These are phyloP conservation scores for Botrytis porri DNA, from an alignment of 2,329 filamentous ascomycete species.

Conservation along the genomic window DNA sequence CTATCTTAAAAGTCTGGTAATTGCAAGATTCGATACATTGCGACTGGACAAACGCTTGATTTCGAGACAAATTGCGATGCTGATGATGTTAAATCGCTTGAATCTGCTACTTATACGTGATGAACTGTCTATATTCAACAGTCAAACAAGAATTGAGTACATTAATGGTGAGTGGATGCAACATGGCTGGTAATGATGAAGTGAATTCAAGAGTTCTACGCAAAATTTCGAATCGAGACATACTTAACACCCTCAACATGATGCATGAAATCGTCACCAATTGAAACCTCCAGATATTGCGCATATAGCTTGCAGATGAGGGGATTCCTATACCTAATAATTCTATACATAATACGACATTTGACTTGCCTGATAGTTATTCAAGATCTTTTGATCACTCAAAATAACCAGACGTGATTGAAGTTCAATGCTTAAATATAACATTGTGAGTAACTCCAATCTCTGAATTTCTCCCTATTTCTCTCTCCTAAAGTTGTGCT, in stretches of 20 bases:
- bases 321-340: not conserved
- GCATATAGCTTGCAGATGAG: not conserved
- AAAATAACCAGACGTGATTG: no score
- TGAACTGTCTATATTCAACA: not conserved
- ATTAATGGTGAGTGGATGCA: no score
- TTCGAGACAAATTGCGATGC: not conserved
- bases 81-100: not conserved
- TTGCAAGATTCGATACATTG: not conserved
- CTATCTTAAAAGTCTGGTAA: accelerated
- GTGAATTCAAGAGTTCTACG: no score
- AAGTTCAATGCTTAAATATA: no score
- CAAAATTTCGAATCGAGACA: no score
- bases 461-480: not conserved
- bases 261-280: no score
- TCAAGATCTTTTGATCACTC: no score
- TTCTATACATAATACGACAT: no score
- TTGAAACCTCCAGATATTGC: not conserved
- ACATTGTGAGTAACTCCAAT: not conserved
- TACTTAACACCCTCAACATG: no score
- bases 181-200: no score
- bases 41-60: not conserved
- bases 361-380: no score
- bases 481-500: not conserved
- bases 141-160: no score
- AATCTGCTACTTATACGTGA: not conserved